Conservation (phyloP, 2,329 filamentous ascomycete species). For the Fusarium bulbicola region DNA sequence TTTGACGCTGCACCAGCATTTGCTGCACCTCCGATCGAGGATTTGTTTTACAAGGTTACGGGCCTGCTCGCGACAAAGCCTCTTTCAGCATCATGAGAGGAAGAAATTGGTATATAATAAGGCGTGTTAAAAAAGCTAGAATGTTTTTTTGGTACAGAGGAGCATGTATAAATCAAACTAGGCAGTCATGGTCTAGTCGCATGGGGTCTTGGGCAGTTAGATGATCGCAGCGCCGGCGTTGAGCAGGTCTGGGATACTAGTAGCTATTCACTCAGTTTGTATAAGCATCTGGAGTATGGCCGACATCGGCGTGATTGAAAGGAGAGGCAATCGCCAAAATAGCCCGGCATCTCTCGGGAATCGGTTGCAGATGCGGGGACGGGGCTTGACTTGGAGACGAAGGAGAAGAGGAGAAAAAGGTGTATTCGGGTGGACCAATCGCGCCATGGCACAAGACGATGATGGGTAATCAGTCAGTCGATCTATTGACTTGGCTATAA, state of each 20-base stretch:
- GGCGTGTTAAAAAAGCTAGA: slow-evolving; percentile 16
- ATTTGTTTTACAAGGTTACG: slow-evolving; percentile 79
- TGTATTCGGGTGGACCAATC: slow-evolving; percentile 45
- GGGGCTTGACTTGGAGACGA: slow-evolving; percentile 14
- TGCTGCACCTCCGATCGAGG: slow-evolving; percentile 75
- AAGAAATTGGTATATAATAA: slow-evolving; percentile 25
- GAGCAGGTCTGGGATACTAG: slow-evolving; percentile 25
- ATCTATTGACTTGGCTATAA: slow-evolving; percentile 1
- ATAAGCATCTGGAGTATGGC: slow-evolving; percentile 5
- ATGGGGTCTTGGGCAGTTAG: slow-evolving; percentile 12
- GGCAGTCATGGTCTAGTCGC: slow-evolving; percentile 22
- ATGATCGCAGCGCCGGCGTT: slow-evolving; percentile 29
- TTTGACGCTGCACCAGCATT: slow-evolving; percentile 76
- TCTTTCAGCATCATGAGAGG: slow-evolving; percentile 41
- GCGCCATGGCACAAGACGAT: slow-evolving; percentile 46
- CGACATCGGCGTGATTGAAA: slow-evolving; percentile 21
- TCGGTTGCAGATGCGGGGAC: slow-evolving; percentile 27
- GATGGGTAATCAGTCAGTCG: slow-evolving; percentile 22
- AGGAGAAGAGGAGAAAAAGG: slow-evolving; percentile 23
- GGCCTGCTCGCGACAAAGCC: slow-evolving; percentile 67
- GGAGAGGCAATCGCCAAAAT: slow-evolving; percentile 29
- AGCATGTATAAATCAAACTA: slow-evolving; percentile 30
- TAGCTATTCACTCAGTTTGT: slow-evolving; percentile 7
- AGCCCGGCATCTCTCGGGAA: slow-evolving; percentile 20
- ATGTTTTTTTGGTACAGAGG: slow-evolving; percentile 12